Evolutionary conservation across 768 basidiomycete species (phyloP), one percentile per base, ranked within the genome.

Genomic region (Asterophora lycoperdoides): DNA sequence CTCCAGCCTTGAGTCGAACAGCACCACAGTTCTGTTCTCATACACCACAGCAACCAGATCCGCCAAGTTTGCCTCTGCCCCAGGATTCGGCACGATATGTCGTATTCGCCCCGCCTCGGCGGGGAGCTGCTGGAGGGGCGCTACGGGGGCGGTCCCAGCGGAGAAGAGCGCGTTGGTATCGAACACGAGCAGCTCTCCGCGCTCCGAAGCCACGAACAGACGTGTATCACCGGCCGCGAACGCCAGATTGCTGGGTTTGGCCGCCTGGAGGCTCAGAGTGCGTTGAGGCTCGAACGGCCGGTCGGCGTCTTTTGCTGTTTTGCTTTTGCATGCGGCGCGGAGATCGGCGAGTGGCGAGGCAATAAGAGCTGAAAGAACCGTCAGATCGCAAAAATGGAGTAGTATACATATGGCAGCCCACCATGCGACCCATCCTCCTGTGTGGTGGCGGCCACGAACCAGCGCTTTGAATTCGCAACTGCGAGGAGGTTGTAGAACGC

Each of bases 81-180:
- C 81, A 1, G 88, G 86, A 64, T 89, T 89, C 0, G 84, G 74
- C 3, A 74, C 58, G 37, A 89, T 74, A 56, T 84, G 79, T 7
- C 77, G 67, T 45, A 80, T 62, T 6, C 75, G 60, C 1, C 73
- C 65, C 13, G 74, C 58, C 3, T 75, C 72, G 7, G 72, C 61
- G 29, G 77, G 66, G 45, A 79, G 75, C 0, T 71, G 67, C 52
- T 80, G 75, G 1, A 78, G 41, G n/a, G 82, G 80, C 29, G 68
- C 55, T 5, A 79, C 60, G 8, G 68, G 59, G 19, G 67, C 68
- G 10, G 70, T 55, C 18, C 77, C 77, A 2, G 65, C 54, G 13
- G 78, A 70, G 49, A 83, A 75, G 20, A 87, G 56, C 7, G 61
- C 56, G 2, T 76, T 68, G 5, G 80, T 75, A 52, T 86, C 80